Evolutionary conservation across 768 basidiomycete genomes (phyloP), one percentile per base, ranked within the genome.

Genomic region (Coprinellus micaceus): DNA sequence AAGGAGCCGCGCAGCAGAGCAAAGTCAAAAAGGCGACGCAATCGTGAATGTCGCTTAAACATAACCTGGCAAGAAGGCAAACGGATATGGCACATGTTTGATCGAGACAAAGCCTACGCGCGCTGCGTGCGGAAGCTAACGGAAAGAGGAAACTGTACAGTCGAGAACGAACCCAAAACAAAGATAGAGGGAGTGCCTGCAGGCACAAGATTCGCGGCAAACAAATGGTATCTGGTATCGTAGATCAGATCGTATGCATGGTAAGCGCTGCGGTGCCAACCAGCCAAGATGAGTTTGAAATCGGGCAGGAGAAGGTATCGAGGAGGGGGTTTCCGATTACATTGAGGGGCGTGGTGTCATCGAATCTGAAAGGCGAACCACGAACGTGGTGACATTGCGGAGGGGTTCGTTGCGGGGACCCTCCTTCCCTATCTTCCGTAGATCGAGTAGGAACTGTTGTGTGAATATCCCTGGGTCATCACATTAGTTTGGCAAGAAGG

Each of bases 381-480:
- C 47, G 47, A 49, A 49, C 47, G 47, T 49, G 47, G 47, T 37
- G 47, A 25, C 41, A 44, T 19, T 44, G 41, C 41, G 41, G 13
- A 44, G 7, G 41, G 21, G 13, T 22, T 7, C 11, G 21, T 19
- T 25, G 24, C 25, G 26, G 47, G 12, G 28, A 7, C 30, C 24
- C 17, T 37, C 33, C 39, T 40, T 37, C n/a, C 36, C 24, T 37
- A 52, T 40, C 50, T 30, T 21, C 50, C 50, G 22, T 52, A 52
- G 50, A 37, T 25, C 33, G 50, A 52, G 39, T 39, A 52, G 50
- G 36, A 21, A 24, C 30, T 37, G 19, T 9, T 19, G 10, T 37
- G 39, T 26, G 50, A 52, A 52, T 39, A 52, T 1, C 36, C 36
- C 50, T 52, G 47, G 9, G 24, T 28, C 30, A 49, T 49, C 47